These are phyloP conservation scores for Alternaria longipes DNA, from an alignment of 2,329 filamentous ascomycete genomes.

Conservation along the genomic window DNA sequence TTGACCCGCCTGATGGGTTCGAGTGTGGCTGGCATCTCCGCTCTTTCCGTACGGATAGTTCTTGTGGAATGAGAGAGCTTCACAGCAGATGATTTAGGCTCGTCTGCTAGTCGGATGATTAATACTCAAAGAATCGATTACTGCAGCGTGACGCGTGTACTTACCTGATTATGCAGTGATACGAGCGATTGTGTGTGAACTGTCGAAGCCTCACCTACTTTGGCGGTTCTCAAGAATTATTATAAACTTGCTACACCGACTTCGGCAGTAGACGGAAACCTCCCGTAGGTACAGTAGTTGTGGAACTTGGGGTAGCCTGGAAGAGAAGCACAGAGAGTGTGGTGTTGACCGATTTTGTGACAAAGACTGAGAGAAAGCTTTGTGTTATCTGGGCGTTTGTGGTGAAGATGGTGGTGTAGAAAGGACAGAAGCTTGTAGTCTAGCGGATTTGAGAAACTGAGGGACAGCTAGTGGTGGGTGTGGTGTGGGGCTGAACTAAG, in stretches of 20 bases:
- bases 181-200: background rate
- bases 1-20: constrained; percentile 36
- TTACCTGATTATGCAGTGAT: background rate
- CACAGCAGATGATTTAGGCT: background rate
- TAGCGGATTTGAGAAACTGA: background rate
- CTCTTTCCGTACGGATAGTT: background rate
- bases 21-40: constrained; percentile 37
- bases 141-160: background rate
- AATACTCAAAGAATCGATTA: background rate
- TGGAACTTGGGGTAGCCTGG: background rate
- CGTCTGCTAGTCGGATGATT: background rate
- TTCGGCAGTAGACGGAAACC: no score
- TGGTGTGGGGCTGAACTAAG: background rate
- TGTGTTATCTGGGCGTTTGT: background rate
- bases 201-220: background rate
- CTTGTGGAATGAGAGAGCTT: background rate
- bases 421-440: background rate
- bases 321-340: background rate
- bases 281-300: no score
- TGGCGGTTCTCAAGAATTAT: no score
- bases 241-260: no score
- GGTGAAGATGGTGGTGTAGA: background rate
- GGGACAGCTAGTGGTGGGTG: background rate
- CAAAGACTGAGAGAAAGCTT: background rate
- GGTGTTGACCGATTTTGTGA: background rate